Evolutionary conservation across 177 flowering plant species (phyloP).

Genomic region (Vitis hybrid): DNA sequence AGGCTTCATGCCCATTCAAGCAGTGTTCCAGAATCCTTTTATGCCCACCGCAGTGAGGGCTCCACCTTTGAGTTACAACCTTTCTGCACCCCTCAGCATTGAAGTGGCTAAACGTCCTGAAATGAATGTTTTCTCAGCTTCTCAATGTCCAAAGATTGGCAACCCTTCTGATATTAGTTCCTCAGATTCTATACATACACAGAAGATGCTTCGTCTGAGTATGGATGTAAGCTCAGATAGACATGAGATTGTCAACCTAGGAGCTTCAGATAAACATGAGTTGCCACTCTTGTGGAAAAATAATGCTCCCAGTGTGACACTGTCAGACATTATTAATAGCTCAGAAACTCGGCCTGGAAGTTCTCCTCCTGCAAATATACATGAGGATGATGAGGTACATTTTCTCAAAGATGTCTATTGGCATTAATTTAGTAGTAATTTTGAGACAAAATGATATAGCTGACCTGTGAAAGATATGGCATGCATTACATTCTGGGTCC

Average conservation of each 20-base stretch:
- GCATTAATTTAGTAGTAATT: background rate
- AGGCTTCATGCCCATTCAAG: conserved; percentile 18
- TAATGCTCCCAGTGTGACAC: conserved; percentile 6
- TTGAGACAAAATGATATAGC: background rate
- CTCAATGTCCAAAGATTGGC: conserved; percentile 6
- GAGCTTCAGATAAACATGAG: conserved; percentile 7
- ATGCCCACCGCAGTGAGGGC: conserved; percentile 9
- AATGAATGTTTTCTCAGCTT: conserved; percentile 9
- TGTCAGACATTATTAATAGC: conserved; percentile 5
- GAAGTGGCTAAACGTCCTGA: conserved; percentile 11
- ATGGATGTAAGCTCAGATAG: conserved; percentile 10
- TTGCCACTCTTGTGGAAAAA: conserved; percentile 2
- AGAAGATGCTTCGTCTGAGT: conserved; percentile 15
- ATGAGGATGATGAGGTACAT: conserved; percentile 24
- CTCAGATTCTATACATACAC: conserved; percentile 10
- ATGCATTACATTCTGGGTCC: background rate
- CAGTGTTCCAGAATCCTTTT: conserved; percentile 17
- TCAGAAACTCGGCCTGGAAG: conserved; percentile 7
- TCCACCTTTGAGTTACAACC: conserved; percentile 7
- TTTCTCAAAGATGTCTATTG: background rate
- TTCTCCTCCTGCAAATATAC: conserved; percentile 3
- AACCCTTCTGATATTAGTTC: conserved; percentile 9
- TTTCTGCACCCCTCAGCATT: conserved; percentile 4
- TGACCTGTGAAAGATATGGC: background rate
- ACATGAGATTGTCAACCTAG: conserved; percentile 10